Percentiles rank a stretch among this genome's conserved stretches.
Conservation (phyloP, 2,329 filamentous ascomycete species). For the Dactylonectria macrodidyma region DNA sequence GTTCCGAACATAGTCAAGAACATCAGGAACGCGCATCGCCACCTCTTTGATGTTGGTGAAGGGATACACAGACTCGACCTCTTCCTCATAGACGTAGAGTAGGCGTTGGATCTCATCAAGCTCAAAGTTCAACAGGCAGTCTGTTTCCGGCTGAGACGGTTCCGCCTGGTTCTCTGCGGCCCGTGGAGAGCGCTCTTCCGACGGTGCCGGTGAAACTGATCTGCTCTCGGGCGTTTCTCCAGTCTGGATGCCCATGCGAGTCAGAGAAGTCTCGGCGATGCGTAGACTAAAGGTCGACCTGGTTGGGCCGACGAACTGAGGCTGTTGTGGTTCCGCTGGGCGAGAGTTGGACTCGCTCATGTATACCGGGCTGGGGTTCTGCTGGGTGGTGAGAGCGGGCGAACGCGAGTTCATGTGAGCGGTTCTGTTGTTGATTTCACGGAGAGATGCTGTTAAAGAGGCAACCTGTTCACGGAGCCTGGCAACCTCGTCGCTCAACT, state of each 20-base stretch:
- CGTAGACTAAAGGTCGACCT: constrained; percentile 53
- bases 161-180: neutral
- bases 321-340: constrained; percentile 46
- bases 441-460: constrained; percentile 44
- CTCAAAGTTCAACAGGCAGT: constrained; percentile 24
- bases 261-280: constrained; percentile 54
- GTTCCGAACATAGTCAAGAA: constrained; percentile 17
- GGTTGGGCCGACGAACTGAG: constrained; percentile 56
- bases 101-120: constrained; percentile 17
- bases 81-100: constrained; percentile 53
- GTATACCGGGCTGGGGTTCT: constrained; percentile 34
- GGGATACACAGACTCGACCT: constrained; percentile 56
- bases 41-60: constrained; percentile 48
- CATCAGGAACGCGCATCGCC: constrained; percentile 2
- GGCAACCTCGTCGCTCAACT: constrained; percentile 48
- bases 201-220: constrained; percentile 43
- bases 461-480: constrained; percentile 51
- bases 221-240: constrained; percentile 47
- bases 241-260: constrained; percentile 52
- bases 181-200: constrained; percentile 46
- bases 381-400: constrained; percentile 28
- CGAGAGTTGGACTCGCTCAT: constrained; percentile 20
- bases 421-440: constrained; percentile 46
- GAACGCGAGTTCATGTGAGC: constrained; percentile 28
- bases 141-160: neutral